Conservation (phyloP, 2,329 filamentous ascomycete species). For the Elsinoe australis region DNA sequence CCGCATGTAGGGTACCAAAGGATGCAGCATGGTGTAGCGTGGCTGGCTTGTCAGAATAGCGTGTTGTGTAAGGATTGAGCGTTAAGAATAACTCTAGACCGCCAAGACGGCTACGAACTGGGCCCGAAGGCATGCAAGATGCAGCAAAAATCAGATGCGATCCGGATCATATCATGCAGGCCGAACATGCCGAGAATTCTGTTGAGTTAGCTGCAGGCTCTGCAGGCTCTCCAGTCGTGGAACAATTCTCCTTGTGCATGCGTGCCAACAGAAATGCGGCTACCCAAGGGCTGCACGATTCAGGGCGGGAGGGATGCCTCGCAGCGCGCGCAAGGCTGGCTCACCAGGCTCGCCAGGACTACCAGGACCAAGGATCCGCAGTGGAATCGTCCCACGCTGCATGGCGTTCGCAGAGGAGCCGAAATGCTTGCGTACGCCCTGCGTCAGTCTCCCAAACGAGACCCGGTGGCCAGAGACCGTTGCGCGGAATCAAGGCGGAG, state of each 20-base stretch:
- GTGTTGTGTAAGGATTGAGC: slow-evolving; percentile 7
- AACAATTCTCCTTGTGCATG: no score
- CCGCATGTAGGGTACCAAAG: slow-evolving; percentile 1
- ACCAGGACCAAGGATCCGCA: no score
- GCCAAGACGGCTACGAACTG: slow-evolving; percentile 10
- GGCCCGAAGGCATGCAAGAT: no score
- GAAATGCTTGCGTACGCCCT: slow-evolving; percentile 11
- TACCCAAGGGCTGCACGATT: slow-evolving; percentile 3
- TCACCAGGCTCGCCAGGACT: no score
- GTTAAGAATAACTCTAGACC: neutral
- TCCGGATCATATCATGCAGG: no score
- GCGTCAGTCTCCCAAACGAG: slow-evolving; percentile 6
- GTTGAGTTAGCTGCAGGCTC: no score
- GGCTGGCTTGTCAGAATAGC: slow-evolving; percentile 10
- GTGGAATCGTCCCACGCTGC: neutral
- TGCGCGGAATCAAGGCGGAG: neutral
- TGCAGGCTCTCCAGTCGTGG: no score
- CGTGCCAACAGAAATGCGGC: no score
- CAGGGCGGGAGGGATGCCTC: neutral
- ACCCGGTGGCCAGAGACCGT: neutral
- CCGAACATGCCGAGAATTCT: no score
- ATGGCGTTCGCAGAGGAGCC: slow-evolving; percentile 6
- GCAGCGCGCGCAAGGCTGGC: no score
- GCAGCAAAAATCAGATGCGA: no score
- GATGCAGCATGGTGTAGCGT: slow-evolving; percentile 10